Evolutionary conservation across 768 basidiomycete species (phyloP).

Genomic region (Tulasnella sp.): DNA sequence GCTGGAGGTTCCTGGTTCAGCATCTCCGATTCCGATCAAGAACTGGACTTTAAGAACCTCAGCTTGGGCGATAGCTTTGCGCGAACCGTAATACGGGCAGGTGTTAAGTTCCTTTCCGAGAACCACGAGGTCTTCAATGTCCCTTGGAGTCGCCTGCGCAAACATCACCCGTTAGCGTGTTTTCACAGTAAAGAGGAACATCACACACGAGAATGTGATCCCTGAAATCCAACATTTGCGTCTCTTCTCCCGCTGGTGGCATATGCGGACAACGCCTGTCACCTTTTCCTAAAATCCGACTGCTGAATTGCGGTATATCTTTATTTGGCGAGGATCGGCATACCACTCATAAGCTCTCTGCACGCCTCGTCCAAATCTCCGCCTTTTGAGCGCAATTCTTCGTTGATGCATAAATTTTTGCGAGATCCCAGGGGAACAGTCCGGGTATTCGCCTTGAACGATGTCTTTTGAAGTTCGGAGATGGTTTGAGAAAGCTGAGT

Average conservation of each 20-base stretch:
- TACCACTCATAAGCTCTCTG: constrained; percentile 72
- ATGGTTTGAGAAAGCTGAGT: constrained; percentile 90
- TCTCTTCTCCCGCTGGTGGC: constrained; percentile 65
- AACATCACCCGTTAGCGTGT: background rate
- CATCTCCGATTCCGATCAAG: constrained; percentile 16
- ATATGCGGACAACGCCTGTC: constrained; percentile 72
- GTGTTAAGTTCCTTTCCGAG: constrained; percentile 63
- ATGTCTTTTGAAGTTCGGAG: constrained; percentile 74
- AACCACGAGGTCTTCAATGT: constrained; percentile 86
- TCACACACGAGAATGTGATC: constrained; percentile 75
- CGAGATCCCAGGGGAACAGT: constrained; percentile 86
- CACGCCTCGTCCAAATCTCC: constrained; percentile 83
- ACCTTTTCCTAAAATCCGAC: constrained; percentile 49
- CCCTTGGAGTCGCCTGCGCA: constrained; percentile 75
- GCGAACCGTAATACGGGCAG: constrained; percentile 92
- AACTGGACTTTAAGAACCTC: constrained; percentile 52
- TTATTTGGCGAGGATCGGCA: constrained; percentile 27
- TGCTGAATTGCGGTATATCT: background rate
- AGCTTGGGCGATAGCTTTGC: constrained; percentile 83
- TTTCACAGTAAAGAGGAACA: too few species aligned
- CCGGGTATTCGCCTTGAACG: constrained; percentile 43
- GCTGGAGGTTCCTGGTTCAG: constrained; percentile 45
- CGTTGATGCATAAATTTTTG: constrained; percentile 90
- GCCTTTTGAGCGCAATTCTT: constrained; percentile 56
- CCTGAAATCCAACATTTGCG: constrained; percentile 70